Evolutionary conservation across 805 yeast species (phyloP).

Genomic region (Suhomyces faveliae): DNA sequence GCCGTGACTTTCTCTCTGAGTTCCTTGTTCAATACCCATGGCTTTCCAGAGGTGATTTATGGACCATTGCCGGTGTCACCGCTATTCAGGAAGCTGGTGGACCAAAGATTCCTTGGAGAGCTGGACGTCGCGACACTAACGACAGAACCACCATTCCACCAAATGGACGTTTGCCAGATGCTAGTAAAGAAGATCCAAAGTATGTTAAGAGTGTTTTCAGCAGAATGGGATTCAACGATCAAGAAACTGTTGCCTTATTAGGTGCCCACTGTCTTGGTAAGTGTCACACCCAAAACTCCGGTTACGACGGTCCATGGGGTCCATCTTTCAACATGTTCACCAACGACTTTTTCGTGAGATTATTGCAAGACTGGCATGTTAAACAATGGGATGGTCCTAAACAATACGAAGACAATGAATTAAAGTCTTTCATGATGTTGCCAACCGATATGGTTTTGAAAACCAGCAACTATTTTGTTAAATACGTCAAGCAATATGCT

Average conservation of each 20-base stretch:
- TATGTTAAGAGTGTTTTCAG: constrained; percentile 46
- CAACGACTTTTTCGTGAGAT: constrained; percentile 38
- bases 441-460: constrained; percentile 57
- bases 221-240: constrained; percentile 43
- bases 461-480: constrained; percentile 44
- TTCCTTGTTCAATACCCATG: constrained; percentile 57
- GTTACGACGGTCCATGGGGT: constrained; percentile 44
- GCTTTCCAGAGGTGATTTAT: constrained; percentile 64
- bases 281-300: constrained; percentile 38
- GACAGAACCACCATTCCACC: constrained; percentile 36
- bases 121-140: constrained; percentile 45
- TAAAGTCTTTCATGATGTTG: constrained; percentile 50
- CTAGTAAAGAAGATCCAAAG: constrained; percentile 37
- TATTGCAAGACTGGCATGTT: constrained; percentile 55
- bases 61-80: constrained; percentile 69
- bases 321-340: constrained; percentile 40
- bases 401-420: constrained; percentile 41
- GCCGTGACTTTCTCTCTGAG: constrained; percentile 56
- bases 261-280: constrained; percentile 45
- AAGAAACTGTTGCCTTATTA: constrained; percentile 41
- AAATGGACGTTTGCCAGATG: constrained; percentile 53
- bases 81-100: constrained; percentile 66
- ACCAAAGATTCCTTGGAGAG: constrained; percentile 58
- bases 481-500: constrained; percentile 50
- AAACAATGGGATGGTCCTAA: constrained; percentile 41